phyloP scores from a whole-genome alignment of 805 yeast genomes.

The Diddensiella santjacobensis region DNA sequence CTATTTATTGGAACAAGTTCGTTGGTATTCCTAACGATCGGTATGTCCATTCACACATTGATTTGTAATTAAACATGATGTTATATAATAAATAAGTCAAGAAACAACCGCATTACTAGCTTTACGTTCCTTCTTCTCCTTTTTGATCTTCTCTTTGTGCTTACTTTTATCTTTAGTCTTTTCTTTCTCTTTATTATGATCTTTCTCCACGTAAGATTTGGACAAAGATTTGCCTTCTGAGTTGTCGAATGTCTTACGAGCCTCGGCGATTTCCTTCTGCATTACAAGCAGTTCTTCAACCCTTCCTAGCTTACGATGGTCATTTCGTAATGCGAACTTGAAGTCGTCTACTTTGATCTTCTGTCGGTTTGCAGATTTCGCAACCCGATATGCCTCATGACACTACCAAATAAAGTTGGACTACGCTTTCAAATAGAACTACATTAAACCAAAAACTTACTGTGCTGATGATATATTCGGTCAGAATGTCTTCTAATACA shows the following conservation, averaged over 20 bases:
- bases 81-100: not conserved
- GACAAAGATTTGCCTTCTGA: constrained; percentile 46
- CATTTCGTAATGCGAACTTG: constrained; percentile 63
- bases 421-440: not conserved
- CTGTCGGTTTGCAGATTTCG: constrained; percentile 50
- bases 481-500: constrained; percentile 62
- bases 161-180: constrained; percentile 18
- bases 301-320: constrained; percentile 65
- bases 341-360: constrained; percentile 71
- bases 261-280: constrained; percentile 60
- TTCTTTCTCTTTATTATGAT: constrained; percentile 28
- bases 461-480: constrained; percentile 58
- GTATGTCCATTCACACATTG: not conserved
- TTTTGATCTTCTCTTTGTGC: constrained; percentile 22
- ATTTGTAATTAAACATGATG: constrained; percentile 1
- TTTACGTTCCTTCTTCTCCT: not conserved
- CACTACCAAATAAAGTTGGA: constrained; percentile 37
- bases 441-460: constrained; percentile 22
- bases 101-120: not conserved
- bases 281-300: constrained; percentile 58
- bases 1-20: constrained; percentile 67
- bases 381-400: constrained; percentile 48
- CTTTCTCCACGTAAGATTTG: constrained; percentile 28
- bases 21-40: constrained; percentile 44
- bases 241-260: constrained; percentile 64